These are phyloP conservation scores for Trichophyton equinum DNA, from an alignment of 2,329 filamentous ascomycete genomes.

Conservation along the genomic window DNA sequence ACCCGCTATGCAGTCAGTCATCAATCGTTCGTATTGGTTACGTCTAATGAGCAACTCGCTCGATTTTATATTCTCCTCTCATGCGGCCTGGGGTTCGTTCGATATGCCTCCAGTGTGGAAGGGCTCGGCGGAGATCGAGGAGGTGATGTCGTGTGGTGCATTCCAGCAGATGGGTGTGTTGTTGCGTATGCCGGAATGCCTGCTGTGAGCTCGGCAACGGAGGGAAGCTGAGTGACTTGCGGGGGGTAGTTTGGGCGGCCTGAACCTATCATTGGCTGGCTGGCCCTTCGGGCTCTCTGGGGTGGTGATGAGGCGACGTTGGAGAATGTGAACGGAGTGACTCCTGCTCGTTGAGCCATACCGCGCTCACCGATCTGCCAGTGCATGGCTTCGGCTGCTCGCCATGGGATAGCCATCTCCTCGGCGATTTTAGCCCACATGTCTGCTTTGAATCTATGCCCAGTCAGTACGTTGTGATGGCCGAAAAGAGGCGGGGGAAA, in stretches of 20 bases:
- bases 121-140: not conserved
- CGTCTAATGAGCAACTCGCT: slow-evolving; percentile 22
- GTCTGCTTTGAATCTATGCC: slow-evolving; percentile 75
- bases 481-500: not conserved
- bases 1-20: slow-evolving; percentile 28
- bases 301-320: slow-evolving; percentile 42
- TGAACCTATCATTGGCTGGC: slow-evolving; percentile 20
- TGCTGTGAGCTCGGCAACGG: slow-evolving; percentile 36
- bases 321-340: slow-evolving; percentile 67
- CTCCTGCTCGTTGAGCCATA: slow-evolving; percentile 60
- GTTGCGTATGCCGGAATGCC: slow-evolving; percentile 35
- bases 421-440: slow-evolving; percentile 97
- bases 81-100: not conserved
- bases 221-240: slow-evolving; percentile 25
- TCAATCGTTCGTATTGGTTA: slow-evolving; percentile 17
- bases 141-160: slow-evolving; percentile 1
- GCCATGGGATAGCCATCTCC: slow-evolving; percentile 90
- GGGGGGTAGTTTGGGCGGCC: not conserved
- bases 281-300: slow-evolving; percentile 24
- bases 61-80: slow-evolving; percentile 6
- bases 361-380: slow-evolving; percentile 91
- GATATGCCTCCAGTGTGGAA: not conserved
- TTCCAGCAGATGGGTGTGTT: slow-evolving; percentile 18
- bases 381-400: slow-evolving; percentile 93
- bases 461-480: not conserved